Conservation (phyloP, 2,329 filamentous ascomycete genomes). For the Scortechinia acanthostroma region DNA sequence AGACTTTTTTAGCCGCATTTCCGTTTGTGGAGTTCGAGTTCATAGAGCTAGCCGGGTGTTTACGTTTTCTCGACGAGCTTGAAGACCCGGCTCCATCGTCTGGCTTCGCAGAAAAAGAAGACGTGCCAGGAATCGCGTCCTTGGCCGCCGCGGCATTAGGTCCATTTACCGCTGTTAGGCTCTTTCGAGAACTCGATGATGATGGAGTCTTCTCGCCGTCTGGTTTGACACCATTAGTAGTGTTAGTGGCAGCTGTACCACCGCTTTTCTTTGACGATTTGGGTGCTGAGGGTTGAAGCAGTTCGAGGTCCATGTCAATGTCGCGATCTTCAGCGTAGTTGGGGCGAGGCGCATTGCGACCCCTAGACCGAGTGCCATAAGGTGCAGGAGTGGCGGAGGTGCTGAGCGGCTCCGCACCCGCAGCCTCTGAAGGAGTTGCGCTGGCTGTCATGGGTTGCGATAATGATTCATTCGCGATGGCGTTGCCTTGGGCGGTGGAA, state of each 20-base stretch:
- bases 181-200: neutral
- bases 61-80: neutral
- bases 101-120: neutral
- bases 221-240: neutral
- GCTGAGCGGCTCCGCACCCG: neutral
- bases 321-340: constrained; percentile 1
- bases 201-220: neutral
- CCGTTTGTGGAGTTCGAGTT: neutral
- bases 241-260: neutral
- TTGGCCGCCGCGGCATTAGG: neutral
- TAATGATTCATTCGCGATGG: neutral
- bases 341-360: constrained; percentile 1
- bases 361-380: constrained; percentile 2
- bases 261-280: neutral
- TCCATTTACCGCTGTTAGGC: neutral
- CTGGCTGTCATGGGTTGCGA: neutral
- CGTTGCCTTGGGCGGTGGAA: neutral
- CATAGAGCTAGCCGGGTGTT: neutral
- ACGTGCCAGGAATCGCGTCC: neutral
- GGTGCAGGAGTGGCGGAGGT: neutral
- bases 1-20: neutral
- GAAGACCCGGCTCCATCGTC: neutral
- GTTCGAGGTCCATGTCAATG: neutral
- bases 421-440: neutral
- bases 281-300: neutral